Percentiles rank a stretch among this genome's conserved stretches.
Conservation (phyloP, 2,329 filamentous ascomycete species). For the Xylariomycetidae sp. region DNA sequence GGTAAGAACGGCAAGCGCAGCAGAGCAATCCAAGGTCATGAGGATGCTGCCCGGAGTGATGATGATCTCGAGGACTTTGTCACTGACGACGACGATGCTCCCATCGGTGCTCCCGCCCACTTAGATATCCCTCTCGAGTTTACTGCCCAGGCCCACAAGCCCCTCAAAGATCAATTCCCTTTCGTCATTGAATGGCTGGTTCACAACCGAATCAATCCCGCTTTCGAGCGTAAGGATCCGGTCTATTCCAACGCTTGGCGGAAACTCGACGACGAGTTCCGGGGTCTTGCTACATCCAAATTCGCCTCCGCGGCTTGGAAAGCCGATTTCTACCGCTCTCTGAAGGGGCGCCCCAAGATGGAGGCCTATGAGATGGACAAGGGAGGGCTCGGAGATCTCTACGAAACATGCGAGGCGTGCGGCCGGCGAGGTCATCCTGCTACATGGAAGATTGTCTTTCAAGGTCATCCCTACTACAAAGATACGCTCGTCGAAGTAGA, state of each 20-base stretch:
- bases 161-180: slow-evolving; percentile 67
- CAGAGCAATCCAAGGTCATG: slow-evolving; percentile 10
- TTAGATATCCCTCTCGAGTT: slow-evolving; percentile 64
- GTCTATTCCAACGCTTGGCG: slow-evolving; percentile 65
- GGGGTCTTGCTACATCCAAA: slow-evolving; percentile 63
- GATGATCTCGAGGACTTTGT: slow-evolving; percentile 56
- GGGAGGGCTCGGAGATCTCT: slow-evolving; percentile 28
- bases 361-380: slow-evolving; percentile 41
- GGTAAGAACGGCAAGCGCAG: slow-evolving; percentile 5
- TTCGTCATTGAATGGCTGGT: slow-evolving; percentile 77
- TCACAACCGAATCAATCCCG: slow-evolving; percentile 71
- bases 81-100: slow-evolving; percentile 54
- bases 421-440: slow-evolving; percentile 66
- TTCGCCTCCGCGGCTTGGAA: slow-evolving; percentile 70
- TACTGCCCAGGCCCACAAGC: slow-evolving; percentile 60
- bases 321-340: slow-evolving; percentile 56
- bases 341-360: slow-evolving; percentile 62
- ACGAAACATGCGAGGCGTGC: slow-evolving; percentile 63
- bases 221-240: slow-evolving; percentile 55
- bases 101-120: slow-evolving; percentile 51
- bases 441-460: slow-evolving; percentile 58
- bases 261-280: slow-evolving; percentile 68
- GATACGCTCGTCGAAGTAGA: slow-evolving; percentile 63
- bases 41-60: slow-evolving; percentile 21
- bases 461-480: slow-evolving; percentile 61